Evolutionary conservation across 768 basidiomycete species (phyloP).

Genomic region (Dentipellis fragilis): DNA sequence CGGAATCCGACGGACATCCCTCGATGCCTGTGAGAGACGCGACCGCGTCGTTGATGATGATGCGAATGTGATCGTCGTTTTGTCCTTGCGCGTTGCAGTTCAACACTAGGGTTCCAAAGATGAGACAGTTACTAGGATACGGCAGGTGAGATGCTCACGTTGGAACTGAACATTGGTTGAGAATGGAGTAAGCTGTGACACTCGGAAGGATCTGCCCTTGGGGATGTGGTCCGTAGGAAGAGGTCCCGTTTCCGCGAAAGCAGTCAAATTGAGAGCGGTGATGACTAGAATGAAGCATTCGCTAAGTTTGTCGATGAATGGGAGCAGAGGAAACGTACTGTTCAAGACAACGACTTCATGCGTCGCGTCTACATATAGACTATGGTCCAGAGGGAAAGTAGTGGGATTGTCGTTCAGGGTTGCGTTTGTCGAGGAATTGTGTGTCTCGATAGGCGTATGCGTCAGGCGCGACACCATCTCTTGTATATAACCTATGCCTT

Average conservation of each 20-base stretch:
- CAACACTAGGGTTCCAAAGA: constrained; percentile 15
- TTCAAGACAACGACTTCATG: constrained; percentile 91
- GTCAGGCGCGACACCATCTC: constrained; percentile 79
- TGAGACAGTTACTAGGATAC: background rate
- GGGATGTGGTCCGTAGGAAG: constrained; percentile 69
- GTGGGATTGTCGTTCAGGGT: constrained; percentile 61
- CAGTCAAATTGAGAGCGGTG: constrained; percentile 77
- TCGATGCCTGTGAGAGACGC: constrained; percentile 69
- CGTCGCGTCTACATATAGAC: constrained; percentile 79
- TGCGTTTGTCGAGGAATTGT: constrained; percentile 80
- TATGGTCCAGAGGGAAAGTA: constrained; percentile 64
- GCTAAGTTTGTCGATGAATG: constrained; percentile 1
- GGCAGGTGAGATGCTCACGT: constrained; percentile 31
- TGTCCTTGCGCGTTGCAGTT: constrained; percentile 15
- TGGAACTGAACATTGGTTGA: constrained; percentile 87
- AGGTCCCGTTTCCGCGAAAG: constrained; percentile 62
- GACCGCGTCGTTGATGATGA: constrained; percentile 84
- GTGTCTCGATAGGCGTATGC: constrained; percentile 54
- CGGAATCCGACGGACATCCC: constrained; percentile 60
- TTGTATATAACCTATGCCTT: constrained; percentile 73
- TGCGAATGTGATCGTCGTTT: constrained; percentile 51
- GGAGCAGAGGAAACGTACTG: constrained; percentile 30
- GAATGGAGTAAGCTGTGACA: constrained; percentile 76
- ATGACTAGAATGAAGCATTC: constrained; percentile 37
- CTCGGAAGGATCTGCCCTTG: constrained; percentile 52